Evolutionary conservation across 805 yeast species (phyloP).

Genomic region (Jamesozyma gamospora): DNA sequence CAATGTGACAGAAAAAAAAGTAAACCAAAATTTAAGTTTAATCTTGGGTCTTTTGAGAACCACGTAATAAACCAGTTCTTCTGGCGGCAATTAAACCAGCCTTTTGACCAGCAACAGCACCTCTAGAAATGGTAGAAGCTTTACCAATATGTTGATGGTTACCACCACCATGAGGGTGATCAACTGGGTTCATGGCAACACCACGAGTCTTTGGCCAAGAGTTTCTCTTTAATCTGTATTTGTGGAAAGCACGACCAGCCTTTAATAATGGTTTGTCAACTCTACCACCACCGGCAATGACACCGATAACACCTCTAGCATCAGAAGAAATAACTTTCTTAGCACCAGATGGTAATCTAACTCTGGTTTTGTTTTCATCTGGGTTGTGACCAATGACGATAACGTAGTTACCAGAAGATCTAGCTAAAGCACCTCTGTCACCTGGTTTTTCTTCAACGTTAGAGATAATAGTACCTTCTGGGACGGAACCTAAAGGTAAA

Average conservation of each 20-base stretch:
- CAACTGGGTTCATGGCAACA: constrained; percentile 99
- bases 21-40: constrained; percentile 29
- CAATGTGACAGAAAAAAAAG: constrained; percentile 7
- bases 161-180: constrained; percentile 99
- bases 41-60: constrained; percentile 90
- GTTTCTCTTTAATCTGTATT: constrained; percentile 98
- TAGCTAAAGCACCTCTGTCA: constrained; percentile 99
- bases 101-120: constrained; percentile 99
- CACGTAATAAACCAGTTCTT: constrained; percentile 99
- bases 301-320: constrained; percentile 99
- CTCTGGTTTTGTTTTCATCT: constrained; percentile 97
- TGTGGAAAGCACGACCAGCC: constrained; percentile 99
- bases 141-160: constrained; percentile 99
- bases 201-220: constrained; percentile 99
- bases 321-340: constrained; percentile 90
- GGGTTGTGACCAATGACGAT: constrained; percentile 98
- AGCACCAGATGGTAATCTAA: constrained; percentile 98
- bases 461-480: constrained; percentile 98
- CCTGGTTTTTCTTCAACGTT: constrained; percentile 98
- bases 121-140: constrained; percentile 98
- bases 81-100: constrained; percentile 99
- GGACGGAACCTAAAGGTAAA: constrained; percentile 91
- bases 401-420: constrained; percentile 99
- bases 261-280: constrained; percentile 97
- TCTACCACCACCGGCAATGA: constrained; percentile 99